Conservation (phyloP, 352 stramenopile species). For the Heterotrichella gracilis region DNA sequence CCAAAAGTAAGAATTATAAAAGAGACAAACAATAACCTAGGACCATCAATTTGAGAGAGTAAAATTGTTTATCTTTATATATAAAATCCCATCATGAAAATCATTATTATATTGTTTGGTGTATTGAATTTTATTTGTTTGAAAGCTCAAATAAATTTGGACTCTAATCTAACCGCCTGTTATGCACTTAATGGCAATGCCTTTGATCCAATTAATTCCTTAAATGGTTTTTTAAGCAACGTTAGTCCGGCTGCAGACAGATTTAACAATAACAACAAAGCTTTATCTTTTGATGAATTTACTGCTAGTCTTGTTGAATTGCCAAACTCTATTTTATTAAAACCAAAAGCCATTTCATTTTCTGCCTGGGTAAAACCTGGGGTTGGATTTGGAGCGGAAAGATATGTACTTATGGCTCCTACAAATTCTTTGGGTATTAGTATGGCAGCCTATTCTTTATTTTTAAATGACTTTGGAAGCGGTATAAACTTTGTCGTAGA, state of each 20-base stretch:
- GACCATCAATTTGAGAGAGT: too few species aligned
- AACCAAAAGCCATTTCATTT: neutral
- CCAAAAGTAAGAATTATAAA: too few species aligned
- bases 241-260: neutral
- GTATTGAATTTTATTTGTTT: too few species aligned
- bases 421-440: neutral
- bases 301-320: neutral
- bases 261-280: neutral
- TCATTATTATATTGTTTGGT: too few species aligned
- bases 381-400: neutral
- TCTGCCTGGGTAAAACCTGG: neutral
- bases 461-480: neutral
- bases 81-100: too few species aligned
- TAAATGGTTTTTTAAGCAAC: neutral
- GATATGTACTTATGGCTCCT: neutral
- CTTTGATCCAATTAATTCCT: neutral
- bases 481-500: too few species aligned
- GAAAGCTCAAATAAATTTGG: too few species aligned
- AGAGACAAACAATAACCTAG: too few species aligned
- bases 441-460: neutral
- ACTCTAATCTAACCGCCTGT: neutral
- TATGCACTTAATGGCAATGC: neutral
- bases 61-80: too few species aligned
- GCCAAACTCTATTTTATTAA: neutral
- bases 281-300: neutral